Percentiles rank a stretch among this genome's conserved stretches.
phyloP scores from a whole-genome alignment of 139 green algal genomes.

The Ostreobium quekettii region DNA sequence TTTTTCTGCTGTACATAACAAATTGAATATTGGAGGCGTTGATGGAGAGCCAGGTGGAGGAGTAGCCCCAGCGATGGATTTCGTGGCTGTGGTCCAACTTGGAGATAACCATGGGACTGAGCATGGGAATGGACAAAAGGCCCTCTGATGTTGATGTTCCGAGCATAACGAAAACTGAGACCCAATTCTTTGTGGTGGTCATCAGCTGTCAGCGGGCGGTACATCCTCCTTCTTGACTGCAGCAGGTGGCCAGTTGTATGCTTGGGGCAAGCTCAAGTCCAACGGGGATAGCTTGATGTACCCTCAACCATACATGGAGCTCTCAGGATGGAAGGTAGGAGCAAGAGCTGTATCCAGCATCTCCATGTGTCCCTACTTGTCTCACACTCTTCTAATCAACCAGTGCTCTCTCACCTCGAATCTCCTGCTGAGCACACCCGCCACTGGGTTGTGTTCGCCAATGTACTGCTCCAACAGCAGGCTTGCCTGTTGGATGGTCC shows the following conservation, averaged over 20 bases:
- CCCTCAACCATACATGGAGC: slow-evolving; percentile 61
- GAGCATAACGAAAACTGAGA: neutral
- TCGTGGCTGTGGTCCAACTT: neutral
- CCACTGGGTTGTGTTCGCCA: too few relatives aligned
- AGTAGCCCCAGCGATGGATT: too few relatives aligned
- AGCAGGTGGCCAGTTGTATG: slow-evolving; percentile 69
- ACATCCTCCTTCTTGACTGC: slow-evolving; percentile 59
- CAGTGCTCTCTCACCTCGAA: too few relatives aligned
- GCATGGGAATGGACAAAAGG: neutral
- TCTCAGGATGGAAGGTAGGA: slow-evolving; percentile 79
- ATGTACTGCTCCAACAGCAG: too few relatives aligned
- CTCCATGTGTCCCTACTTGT: too few relatives aligned
- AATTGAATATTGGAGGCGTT: too few relatives aligned
- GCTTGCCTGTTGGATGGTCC: too few relatives aligned
- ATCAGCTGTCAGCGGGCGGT: slow-evolving; percentile 37
- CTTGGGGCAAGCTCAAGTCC: slow-evolving; percentile 87
- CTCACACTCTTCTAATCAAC: too few relatives aligned
- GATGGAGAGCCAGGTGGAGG: too few relatives aligned
- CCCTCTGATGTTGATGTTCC: neutral
- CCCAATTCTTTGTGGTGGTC: neutral
- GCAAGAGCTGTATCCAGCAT: too few relatives aligned
- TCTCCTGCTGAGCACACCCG: too few relatives aligned
- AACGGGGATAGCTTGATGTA: slow-evolving; percentile 84
- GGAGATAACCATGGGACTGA: neutral
- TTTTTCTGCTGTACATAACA: too few relatives aligned